A percentile compares a stretch with the other conserved stretches of the same genome.
These are phyloP conservation scores for Heterobasidion annosum DNA, from an alignment of 1,284 basidiomycete genomes.

Conservation along the genomic window DNA sequence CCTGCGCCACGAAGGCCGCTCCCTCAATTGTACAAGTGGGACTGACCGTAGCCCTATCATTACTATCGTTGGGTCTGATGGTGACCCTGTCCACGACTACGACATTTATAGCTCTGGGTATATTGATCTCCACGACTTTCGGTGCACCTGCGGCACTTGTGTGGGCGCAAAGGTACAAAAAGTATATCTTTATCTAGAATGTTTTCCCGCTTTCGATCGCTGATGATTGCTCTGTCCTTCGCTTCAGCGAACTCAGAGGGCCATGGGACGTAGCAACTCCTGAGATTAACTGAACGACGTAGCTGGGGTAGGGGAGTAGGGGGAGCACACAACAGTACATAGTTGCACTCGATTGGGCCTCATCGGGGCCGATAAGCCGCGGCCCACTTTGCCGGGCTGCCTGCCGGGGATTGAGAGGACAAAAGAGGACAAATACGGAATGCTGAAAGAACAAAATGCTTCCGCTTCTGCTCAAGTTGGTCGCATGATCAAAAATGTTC, in stretches of 20 bases:
- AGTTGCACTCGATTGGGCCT: no score
- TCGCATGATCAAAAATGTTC: background rate
- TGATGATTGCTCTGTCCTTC: background rate
- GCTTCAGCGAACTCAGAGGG: conserved; percentile 35
- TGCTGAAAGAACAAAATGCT: background rate
- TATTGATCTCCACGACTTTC: conserved; percentile 54
- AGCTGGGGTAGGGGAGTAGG: background rate
- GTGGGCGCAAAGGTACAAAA: conserved; percentile 80
- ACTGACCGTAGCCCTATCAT: conserved; percentile 41
- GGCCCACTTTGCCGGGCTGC: no score
- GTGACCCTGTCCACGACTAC: conserved; percentile 43
- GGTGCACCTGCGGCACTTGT: conserved; percentile 63
- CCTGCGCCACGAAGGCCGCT: conserved; percentile 28
- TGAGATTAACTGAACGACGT: background rate
- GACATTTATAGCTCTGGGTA: conserved; percentile 38
- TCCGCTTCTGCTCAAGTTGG: background rate
- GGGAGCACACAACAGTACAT: background rate
- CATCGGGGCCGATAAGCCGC: no score
- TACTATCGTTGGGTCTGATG: conserved; percentile 41
- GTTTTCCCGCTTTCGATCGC: background rate
- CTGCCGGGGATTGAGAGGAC: no score
- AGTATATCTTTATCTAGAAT: conserved; percentile 37
- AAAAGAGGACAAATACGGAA: no score
- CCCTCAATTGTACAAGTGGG: conserved; percentile 33
- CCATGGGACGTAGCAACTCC: conserved; percentile 39